phyloP scores from a whole-genome alignment of 2,329 filamentous ascomycete species.

The Clonostachys chloroleuca region DNA sequence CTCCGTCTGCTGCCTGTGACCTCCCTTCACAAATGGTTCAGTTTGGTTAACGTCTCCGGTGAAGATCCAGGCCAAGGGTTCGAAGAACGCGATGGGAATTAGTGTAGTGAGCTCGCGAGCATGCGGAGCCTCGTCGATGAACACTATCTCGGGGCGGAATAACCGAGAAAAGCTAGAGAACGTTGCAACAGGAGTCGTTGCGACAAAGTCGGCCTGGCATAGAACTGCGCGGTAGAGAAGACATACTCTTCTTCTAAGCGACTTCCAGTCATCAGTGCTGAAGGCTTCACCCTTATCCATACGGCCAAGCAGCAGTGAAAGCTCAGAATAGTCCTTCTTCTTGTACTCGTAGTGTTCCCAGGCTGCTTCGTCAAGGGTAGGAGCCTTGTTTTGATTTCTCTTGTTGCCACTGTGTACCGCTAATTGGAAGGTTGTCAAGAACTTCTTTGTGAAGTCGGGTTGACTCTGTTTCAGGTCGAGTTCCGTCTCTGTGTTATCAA shows the following conservation, averaged over 20 bases:
- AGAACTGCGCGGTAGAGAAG: constrained; percentile 32
- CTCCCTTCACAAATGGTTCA: constrained; percentile 30
- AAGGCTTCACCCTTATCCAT: constrained; percentile 18
- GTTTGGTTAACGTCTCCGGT: constrained; percentile 40
- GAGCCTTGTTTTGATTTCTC: constrained; percentile 17
- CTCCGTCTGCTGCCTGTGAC: constrained; percentile 6
- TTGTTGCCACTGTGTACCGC: constrained; percentile 4
- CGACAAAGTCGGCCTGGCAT: constrained; percentile 33
- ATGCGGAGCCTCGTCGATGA: constrained; percentile 68
- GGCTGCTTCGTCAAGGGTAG: constrained; percentile 35
- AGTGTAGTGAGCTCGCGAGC: constrained; percentile 38
- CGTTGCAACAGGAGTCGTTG: constrained; percentile 39
- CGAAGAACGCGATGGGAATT: constrained; percentile 36
- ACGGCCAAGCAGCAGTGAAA: constrained; percentile 27
- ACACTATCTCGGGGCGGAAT: constrained; percentile 78
- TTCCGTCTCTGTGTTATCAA: neutral
- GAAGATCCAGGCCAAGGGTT: constrained; percentile 36
- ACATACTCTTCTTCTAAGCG: constrained; percentile 21
- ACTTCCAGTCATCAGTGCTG: constrained; percentile 16
- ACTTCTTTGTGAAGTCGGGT: constrained; percentile 26
- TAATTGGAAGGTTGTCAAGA: constrained; percentile 19
- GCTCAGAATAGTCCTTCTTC: constrained; percentile 10
- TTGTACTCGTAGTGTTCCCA: constrained; percentile 32
- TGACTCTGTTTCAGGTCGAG: neutral
- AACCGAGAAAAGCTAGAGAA: constrained; percentile 33